These are phyloP conservation scores for Psilocybe cubensis DNA, from an alignment of 768 basidiomycete genomes.

Conservation along the genomic window DNA sequence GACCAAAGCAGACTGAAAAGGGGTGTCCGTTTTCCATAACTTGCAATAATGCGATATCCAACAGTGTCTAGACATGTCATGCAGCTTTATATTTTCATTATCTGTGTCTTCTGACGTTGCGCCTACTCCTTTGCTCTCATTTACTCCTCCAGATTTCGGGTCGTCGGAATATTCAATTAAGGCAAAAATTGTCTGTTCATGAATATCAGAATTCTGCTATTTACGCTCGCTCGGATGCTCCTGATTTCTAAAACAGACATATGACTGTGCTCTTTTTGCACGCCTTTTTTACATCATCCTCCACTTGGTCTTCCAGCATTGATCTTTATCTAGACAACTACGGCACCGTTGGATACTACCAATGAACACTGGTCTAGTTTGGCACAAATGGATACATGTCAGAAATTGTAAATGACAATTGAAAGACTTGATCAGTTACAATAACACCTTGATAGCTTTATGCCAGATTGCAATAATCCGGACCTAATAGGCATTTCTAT, in stretches of 20 bases:
- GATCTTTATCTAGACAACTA: neutral
- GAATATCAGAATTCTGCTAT: too few relatives aligned
- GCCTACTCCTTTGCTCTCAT: too few relatives aligned
- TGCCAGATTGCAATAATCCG: neutral
- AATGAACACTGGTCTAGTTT: too few relatives aligned
- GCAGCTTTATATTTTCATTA: neutral
- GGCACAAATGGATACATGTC: neutral
- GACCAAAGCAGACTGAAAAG: neutral
- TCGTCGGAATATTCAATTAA: neutral
- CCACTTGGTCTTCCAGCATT: neutral
- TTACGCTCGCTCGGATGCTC: too few relatives aligned
- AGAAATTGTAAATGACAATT: neutral
- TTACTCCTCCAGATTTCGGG: too few relatives aligned
- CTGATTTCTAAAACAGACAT: too few relatives aligned
- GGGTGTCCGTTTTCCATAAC: neutral
- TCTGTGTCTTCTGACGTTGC: neutral
- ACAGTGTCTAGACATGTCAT: neutral
- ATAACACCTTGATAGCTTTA: neutral
- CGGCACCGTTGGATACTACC: neutral
- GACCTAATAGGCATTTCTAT: neutral
- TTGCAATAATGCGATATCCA: too few relatives aligned
- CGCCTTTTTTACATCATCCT: too few relatives aligned
- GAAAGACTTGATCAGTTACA: neutral
- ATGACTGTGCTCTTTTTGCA: too few relatives aligned
- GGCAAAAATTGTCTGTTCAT: too few relatives aligned